These are phyloP conservation scores for Aspergillus calidoustus DNA, from an alignment of 2,329 filamentous ascomycete species.

Conservation along the genomic window DNA sequence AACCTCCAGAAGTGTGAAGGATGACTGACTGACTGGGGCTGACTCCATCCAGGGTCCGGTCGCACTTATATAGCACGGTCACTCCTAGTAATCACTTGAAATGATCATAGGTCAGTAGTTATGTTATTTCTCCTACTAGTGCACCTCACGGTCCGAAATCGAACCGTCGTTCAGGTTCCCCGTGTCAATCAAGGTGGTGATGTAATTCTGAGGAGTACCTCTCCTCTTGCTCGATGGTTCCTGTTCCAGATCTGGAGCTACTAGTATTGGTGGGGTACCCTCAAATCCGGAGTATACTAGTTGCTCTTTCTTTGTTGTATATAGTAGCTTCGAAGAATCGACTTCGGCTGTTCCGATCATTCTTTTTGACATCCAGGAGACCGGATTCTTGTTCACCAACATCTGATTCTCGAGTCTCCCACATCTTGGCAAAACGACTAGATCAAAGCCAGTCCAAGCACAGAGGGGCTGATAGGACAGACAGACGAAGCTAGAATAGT, in stretches of 20 bases:
- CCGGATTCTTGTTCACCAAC: not conserved
- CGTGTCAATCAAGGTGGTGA: slow-evolving; percentile 15
- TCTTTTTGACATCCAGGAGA: not conserved
- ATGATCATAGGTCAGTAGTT: slow-evolving; percentile 4
- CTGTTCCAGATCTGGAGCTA: not conserved
- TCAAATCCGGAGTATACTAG: not conserved
- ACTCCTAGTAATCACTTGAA: not conserved
- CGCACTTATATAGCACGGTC: not conserved
- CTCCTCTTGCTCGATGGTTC: slow-evolving; percentile 1
- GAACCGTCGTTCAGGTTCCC: not conserved
- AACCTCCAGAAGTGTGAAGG: not conserved
- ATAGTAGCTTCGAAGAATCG: not conserved
- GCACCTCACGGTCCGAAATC: not conserved
- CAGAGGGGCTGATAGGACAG: slow-evolving; percentile 14
- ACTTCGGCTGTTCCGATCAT: not conserved
- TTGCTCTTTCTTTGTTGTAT: not conserved
- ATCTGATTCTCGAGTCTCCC: not conserved
- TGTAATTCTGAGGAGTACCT: slow-evolving; percentile 13
- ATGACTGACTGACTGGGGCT: not conserved
- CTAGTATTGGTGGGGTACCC: not conserved
- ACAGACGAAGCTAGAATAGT: not conserved
- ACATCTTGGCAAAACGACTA: slow-evolving; percentile 10
- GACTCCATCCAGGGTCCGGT: not conserved
- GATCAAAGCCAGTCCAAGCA: not conserved
- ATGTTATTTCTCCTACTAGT: not conserved